A percentile compares a stretch with the other conserved stretches of the same genome.
Conservation (phyloP, 179 eudicot genomes). For the Camellia oleifera region DNA sequence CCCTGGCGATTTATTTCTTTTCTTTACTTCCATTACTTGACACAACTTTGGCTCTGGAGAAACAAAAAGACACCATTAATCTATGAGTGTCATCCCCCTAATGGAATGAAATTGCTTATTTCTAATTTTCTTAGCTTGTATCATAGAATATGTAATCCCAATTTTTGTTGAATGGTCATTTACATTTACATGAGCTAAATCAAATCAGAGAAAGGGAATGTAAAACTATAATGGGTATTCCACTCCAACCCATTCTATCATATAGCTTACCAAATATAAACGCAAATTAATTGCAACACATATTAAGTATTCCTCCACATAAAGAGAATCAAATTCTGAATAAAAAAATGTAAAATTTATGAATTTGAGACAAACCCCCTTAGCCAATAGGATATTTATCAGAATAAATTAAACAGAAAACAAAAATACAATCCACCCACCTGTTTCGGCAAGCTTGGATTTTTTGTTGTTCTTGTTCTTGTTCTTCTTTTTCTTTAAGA, state of each 20-base stretch:
- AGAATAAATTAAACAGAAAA: neutral
- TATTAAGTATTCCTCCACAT: neutral
- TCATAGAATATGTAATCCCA: no score
- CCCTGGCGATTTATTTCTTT: conserved; percentile 4
- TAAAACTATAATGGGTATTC: no score
- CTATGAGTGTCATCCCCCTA: no score
- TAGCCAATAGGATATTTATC: neutral
- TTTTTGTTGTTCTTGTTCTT: neutral
- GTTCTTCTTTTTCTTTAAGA: neutral
- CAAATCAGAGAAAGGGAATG: no score
- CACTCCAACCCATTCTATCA: no score
- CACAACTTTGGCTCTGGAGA: neutral
- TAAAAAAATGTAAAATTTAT: neutral
- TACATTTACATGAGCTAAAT: no score
- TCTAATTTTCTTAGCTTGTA: no score
- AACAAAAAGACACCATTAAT: neutral
- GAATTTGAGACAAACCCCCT: neutral
- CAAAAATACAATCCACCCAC: neutral
- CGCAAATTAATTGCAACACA: neutral
- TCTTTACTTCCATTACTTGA: neutral
- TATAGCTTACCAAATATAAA: no score
- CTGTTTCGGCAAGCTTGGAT: neutral
- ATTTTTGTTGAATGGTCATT: no score
- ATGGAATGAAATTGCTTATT: no score
- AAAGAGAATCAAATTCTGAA: neutral